phyloP scores from a whole-genome alignment of 176 grass and related monocot species.

The Thinopyrum elongatum region DNA sequence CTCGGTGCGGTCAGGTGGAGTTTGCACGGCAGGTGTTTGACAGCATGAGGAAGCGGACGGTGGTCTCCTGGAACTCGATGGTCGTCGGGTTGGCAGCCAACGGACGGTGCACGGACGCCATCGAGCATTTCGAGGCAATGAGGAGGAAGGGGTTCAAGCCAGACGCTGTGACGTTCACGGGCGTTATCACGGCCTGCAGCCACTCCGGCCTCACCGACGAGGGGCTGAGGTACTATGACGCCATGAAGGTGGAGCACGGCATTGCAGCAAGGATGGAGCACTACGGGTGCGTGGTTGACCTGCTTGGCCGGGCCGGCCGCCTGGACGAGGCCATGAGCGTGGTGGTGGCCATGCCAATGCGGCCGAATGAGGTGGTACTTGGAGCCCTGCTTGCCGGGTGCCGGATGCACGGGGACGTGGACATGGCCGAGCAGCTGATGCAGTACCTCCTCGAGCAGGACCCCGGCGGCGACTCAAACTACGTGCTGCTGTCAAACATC shows the following conservation, averaged over 20 bases:
- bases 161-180: constrained; percentile 60
- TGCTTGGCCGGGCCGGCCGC: constrained; percentile 58
- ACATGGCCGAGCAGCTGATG: constrained; percentile 60
- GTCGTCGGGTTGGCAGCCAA: constrained; percentile 51
- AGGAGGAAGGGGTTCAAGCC: constrained; percentile 44
- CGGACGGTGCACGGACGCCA: constrained; percentile 28
- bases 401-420: constrained; percentile 46
- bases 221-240: constrained; percentile 50
- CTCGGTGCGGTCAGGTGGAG: constrained; percentile 54
- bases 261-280: constrained; percentile 55
- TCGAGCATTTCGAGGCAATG: constrained; percentile 69
- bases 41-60: constrained; percentile 40
- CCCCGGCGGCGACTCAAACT: constrained; percentile 52
- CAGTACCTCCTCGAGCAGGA: constrained; percentile 58
- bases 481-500: constrained; percentile 75
- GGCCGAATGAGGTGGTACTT: constrained; percentile 70
- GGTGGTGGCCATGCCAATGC: constrained; percentile 47
- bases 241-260: constrained; percentile 36
- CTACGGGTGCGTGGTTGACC: constrained; percentile 72
- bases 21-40: constrained; percentile 59
- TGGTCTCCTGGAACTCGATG: constrained; percentile 69
- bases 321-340: constrained; percentile 49
- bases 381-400: constrained; percentile 65
- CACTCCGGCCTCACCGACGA: constrained; percentile 45
- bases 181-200: constrained; percentile 65